Evolutionary conservation across 345 rosid genomes (phyloP).

Genomic region (Lumnitzera littorea): DNA sequence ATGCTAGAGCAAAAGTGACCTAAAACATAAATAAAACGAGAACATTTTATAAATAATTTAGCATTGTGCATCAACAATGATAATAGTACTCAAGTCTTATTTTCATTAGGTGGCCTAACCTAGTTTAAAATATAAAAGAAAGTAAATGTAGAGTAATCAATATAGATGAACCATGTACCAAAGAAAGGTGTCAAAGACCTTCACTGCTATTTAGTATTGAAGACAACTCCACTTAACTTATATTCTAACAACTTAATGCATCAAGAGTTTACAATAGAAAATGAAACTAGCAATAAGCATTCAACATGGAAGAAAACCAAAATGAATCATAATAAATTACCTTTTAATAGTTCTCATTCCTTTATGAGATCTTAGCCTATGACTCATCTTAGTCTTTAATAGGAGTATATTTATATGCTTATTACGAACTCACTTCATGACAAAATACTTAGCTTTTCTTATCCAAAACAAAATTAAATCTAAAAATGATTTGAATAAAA

Average conservation of each 20-base stretch:
- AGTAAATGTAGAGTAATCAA: background rate
- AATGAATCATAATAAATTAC: background rate
- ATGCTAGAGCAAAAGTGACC: slow-evolving; percentile 48
- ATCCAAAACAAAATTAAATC: background rate
- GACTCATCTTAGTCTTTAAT: background rate
- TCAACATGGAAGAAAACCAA: background rate
- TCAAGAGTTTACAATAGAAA: slow-evolving; percentile 41
- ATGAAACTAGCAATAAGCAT: background rate
- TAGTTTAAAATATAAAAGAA: background rate
- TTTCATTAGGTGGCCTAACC: no score
- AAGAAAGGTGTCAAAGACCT: slow-evolving; percentile 39
- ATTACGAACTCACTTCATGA: no score
- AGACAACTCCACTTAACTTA: slow-evolving; percentile 46
- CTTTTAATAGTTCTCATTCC: background rate
- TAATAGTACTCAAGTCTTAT: no score
- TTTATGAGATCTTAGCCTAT: background rate
- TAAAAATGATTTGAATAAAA: background rate
- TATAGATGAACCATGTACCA: slow-evolving; percentile 54
- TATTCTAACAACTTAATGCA: slow-evolving; percentile 53
- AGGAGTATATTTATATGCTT: background rate
- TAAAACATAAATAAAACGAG: slow-evolving; percentile 14
- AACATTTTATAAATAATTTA: no score
- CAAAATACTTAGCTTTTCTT: background rate
- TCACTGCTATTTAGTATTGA: slow-evolving; percentile 35
- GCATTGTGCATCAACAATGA: no score